Evolutionary conservation across 148 eudicot genomes (phyloP), one percentile per base, ranked within the genome.

Genomic region (Cornus controversa): DNA sequence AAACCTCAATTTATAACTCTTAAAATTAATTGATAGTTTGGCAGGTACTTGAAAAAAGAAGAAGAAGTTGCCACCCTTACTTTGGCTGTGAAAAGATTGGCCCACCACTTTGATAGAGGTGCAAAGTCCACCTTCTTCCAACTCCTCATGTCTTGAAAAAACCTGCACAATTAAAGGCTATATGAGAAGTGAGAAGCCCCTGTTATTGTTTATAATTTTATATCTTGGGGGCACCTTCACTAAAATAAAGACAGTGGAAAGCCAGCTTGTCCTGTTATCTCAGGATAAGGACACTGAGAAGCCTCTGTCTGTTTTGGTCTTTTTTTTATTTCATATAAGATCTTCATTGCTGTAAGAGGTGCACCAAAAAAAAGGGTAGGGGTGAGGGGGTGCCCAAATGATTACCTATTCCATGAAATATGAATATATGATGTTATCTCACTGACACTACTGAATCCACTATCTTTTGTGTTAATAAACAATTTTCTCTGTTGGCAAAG

Each of bases 121-220:
- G 62, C 70, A 65, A 62, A 78, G 69, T 62, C 24, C 69, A 78
- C 75, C 69, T 77, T 42, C 79, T 68, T 77, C 79, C 79, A 77
- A 77, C 79, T 77, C 66, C 23, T 77, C 75, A 1, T 70, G 62
- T 70, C 75, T 60, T 72, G 29, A 42, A 57, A 69, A 77, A 58
- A 54, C 58, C 67, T 75, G 58, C 36, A n/a, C 64, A 60, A 60
- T 60, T 65, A 15, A 40, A 65, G 65, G 50, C 16, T 77, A 69
- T 40, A 4, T 70, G n/a, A 77, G 66, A 37, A 68, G 37, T 69
- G 31, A 57, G 15, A n/a, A 69, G 26, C 69, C 26, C 40, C 36
- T 28, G 45, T 6, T 40, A 40, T 40, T 40, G 10, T 40, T 40
- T 40, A 40, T 40, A 4, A 40, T 40, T 40, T 5, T 6, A 4